phyloP scores from a whole-genome alignment of 345 rosid species.

The Linum lewisii region DNA sequence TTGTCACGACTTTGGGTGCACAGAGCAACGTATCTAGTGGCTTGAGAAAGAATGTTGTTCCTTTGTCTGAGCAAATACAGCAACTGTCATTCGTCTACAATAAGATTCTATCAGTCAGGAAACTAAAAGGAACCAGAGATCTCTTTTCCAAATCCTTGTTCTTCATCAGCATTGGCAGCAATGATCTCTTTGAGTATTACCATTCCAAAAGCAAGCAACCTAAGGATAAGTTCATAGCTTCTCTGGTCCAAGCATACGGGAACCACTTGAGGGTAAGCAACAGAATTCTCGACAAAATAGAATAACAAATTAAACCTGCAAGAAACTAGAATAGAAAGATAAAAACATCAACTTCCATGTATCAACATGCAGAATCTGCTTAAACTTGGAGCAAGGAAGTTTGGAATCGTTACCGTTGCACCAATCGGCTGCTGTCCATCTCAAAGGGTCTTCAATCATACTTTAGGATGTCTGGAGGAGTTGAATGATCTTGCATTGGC shows the following conservation, averaged over 20 bases:
- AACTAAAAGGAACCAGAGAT: slow-evolving; percentile 15
- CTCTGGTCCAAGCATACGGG: slow-evolving; percentile 25
- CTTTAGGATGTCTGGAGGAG: slow-evolving; percentile 34
- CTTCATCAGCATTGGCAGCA: slow-evolving; percentile 49
- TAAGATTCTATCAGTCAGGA: slow-evolving; percentile 16
- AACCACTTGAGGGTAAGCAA: slow-evolving; percentile 26
- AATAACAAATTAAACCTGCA: background rate
- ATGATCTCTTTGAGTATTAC: slow-evolving; percentile 31
- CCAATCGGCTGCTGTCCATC: slow-evolving; percentile 59
- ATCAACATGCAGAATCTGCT: slow-evolving; percentile 26
- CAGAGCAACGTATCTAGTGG: background rate
- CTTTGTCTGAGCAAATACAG: slow-evolving; percentile 30
- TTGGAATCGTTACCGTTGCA: slow-evolving; percentile 40
- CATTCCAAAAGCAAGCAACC: slow-evolving; percentile 16
- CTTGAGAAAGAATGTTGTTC: slow-evolving; percentile 18
- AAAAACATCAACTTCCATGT: background rate
- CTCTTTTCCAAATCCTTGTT: slow-evolving; percentile 30
- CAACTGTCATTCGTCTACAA: slow-evolving; percentile 20
- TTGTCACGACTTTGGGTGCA: background rate
- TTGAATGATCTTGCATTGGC: slow-evolving; percentile 29
- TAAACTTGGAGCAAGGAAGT: slow-evolving; percentile 34
- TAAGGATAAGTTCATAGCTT: slow-evolving; percentile 24
- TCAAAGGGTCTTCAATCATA: slow-evolving; percentile 25
- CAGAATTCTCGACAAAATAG: background rate
- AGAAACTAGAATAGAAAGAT: background rate